A percentile compares a stretch with the other conserved stretches of the same genome.
Evolutionary conservation across 78 protist genomes (phyloP).

Genomic region (Tieghemostelium lacteum): DNA sequence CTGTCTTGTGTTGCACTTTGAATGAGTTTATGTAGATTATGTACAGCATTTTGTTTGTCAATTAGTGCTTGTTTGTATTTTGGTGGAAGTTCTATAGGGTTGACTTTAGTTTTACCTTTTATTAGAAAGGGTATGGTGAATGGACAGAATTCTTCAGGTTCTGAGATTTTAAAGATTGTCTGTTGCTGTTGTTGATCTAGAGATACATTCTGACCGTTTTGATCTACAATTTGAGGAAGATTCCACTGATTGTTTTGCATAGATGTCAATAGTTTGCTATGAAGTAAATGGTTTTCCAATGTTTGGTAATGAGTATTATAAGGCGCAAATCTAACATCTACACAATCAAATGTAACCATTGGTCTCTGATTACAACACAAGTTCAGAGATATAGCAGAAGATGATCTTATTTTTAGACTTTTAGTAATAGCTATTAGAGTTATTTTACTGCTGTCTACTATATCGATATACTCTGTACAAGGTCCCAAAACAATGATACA

Average conservation of each 20-base stretch:
- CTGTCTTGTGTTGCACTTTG: slow-evolving; percentile 45
- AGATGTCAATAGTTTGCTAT: slow-evolving; percentile 18
- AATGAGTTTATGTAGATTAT: slow-evolving; percentile 42
- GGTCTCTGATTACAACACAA: slow-evolving; percentile 72
- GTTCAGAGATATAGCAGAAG: slow-evolving; percentile 23
- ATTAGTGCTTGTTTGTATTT: slow-evolving; percentile 2
- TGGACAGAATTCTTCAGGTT: slow-evolving; percentile 62
- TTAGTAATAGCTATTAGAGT: slow-evolving; percentile 54
- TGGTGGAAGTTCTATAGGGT: slow-evolving; percentile 63
- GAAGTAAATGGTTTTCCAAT: slow-evolving; percentile 26
- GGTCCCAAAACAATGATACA: slow-evolving; percentile 59
- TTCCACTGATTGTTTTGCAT: slow-evolving; percentile 30
- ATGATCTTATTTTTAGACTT: slow-evolving; percentile 64
- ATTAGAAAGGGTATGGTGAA: slow-evolving; percentile 52
- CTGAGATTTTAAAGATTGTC: slow-evolving; percentile 24
- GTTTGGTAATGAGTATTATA: slow-evolving; percentile 74
- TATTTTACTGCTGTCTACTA: slow-evolving; percentile 33
- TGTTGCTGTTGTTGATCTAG: neutral
- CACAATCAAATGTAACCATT: slow-evolving; percentile 50
- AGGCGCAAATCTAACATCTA: slow-evolving; percentile 33
- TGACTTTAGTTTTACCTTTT: slow-evolving; percentile 59
- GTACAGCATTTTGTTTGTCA: slow-evolving; percentile 21
- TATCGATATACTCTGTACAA: slow-evolving; percentile 43
- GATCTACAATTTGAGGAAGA: slow-evolving; percentile 8
- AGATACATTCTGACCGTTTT: neutral